These are phyloP conservation scores for Purpureocillium lavendulum DNA, from an alignment of 2,329 filamentous ascomycete species.

Conservation along the genomic window DNA sequence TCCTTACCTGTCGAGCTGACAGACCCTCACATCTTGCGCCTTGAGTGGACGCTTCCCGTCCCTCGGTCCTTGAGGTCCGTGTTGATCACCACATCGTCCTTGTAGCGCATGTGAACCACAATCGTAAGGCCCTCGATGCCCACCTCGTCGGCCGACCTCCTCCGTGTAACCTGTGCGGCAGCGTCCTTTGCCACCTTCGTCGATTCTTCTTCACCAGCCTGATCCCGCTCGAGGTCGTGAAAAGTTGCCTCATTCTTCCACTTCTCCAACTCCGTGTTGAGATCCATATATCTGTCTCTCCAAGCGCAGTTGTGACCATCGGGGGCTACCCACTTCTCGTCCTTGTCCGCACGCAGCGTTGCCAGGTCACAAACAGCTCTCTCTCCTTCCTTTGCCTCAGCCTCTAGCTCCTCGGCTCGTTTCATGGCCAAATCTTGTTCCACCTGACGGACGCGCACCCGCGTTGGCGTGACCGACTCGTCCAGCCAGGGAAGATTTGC, in stretches of 20 bases:
- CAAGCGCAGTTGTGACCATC: constrained; percentile 29
- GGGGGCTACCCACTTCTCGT: too few relatives aligned
- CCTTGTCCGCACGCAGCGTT: background rate
- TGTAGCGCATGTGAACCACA: constrained; percentile 39
- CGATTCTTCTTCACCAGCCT: constrained; percentile 6
- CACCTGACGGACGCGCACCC: constrained; percentile 17
- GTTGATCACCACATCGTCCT: constrained; percentile 43
- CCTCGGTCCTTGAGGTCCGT: constrained; percentile 28
- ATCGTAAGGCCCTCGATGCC: constrained; percentile 41
- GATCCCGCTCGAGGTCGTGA: constrained; percentile 5
- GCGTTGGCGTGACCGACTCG: constrained; percentile 8
- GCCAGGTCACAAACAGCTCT: constrained; percentile 2
- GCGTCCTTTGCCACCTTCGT: constrained; percentile 11
- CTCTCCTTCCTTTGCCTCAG: constrained; percentile 1
- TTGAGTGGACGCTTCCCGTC: background rate
- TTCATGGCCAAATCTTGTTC: constrained; percentile 17
- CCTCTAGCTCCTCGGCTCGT: constrained; percentile 10
- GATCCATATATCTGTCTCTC: constrained; percentile 31
- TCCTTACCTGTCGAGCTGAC: too few relatives aligned
- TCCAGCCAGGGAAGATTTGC: background rate
- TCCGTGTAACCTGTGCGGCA: constrained; percentile 8
- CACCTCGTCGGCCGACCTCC: constrained; percentile 22
- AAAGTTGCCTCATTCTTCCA: constrained; percentile 29
- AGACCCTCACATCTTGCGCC: too few relatives aligned
- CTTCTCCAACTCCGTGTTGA: constrained; percentile 31